Evolutionary conservation across 352 stramenopile species (phyloP), one percentile per base, ranked within the genome.

Genomic region (Globisporangium takayamanum): DNA sequence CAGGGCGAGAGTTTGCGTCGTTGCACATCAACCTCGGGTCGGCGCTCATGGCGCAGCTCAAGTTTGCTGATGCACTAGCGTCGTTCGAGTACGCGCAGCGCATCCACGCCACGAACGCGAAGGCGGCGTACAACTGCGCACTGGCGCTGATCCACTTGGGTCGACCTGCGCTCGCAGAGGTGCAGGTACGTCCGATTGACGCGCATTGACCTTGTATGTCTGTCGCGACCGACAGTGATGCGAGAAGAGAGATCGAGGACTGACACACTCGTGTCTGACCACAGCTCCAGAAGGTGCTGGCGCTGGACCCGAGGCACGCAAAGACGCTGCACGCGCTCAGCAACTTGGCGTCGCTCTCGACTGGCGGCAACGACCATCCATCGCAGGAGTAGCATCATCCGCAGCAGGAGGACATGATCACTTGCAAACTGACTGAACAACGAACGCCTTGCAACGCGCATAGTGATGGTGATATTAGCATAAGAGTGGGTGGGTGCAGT

Each of bases 1-100:
- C 36, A 6, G 66, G 62, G 5, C 75, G 70, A 3, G 64, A 76
- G 33, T 89, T 87, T 41, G 76, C 80, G 25, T 88, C 81, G 6
- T 52, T 89, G 47, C 70, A 87, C 42, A 69, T 92, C 52, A 92
- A 89, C 60, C 60, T 84, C n/a, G 77, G 77, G 20, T 86, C 74
- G 20, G 81, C 78, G 1, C 60, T 70, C 16, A 75, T 88, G 63
- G 53, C 61, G 7, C 69, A 84, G 56, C 62, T 66, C 22, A 66
- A 73, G 18, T 65, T 69, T 48, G 54, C 49, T 0, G 63, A 77
- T 6, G 81, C 81, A 12, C 58, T 87, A 0, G 59, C 50, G 12
- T 67, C 60, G 0, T 81, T 86, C 55, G 37, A 70, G 18, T 57
- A 70, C 15, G 79, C 81, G 2, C 64, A 76, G 22, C 72, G 55